Percentiles rank a stretch among this genome's conserved stretches.
Conservation (phyloP, 176 grass and related monocot genomes). For the Bonia amplexicaulis region DNA sequence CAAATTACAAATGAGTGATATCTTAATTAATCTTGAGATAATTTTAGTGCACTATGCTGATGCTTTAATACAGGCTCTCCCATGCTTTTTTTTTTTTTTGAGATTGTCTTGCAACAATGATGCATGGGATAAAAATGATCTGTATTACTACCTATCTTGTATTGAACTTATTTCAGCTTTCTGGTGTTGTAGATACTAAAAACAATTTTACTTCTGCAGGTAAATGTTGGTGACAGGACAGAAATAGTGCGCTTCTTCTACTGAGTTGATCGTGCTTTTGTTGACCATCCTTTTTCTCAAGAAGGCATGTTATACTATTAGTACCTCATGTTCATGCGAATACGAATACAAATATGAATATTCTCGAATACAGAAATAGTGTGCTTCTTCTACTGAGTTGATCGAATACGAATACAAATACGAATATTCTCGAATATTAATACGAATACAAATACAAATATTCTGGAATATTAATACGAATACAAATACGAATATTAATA, state of each 20-base stretch:
- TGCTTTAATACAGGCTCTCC: neutral
- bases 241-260: constrained; percentile 64
- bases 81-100: neutral
- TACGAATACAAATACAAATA: no score
- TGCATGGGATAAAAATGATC: constrained; percentile 60
- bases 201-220: constrained; percentile 22
- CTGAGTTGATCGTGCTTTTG: constrained; percentile 63
- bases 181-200: constrained; percentile 1
- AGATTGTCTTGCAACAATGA: constrained; percentile 18
- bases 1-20: no score
- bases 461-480: no score
- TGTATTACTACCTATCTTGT: neutral
- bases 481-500: no score
- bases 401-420: no score
- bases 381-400: no score
- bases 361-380: no score
- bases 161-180: neutral
- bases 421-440: no score
- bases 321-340: neutral
- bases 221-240: constrained; percentile 48
- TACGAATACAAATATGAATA: no score
- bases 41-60: neutral
- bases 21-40: neutral
- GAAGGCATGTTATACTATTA: constrained; percentile 30
- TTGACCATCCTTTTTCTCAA: constrained; percentile 78